These are phyloP conservation scores for Fusarium agapanthi DNA, from an alignment of 2,329 filamentous ascomycete species.

Conservation along the genomic window DNA sequence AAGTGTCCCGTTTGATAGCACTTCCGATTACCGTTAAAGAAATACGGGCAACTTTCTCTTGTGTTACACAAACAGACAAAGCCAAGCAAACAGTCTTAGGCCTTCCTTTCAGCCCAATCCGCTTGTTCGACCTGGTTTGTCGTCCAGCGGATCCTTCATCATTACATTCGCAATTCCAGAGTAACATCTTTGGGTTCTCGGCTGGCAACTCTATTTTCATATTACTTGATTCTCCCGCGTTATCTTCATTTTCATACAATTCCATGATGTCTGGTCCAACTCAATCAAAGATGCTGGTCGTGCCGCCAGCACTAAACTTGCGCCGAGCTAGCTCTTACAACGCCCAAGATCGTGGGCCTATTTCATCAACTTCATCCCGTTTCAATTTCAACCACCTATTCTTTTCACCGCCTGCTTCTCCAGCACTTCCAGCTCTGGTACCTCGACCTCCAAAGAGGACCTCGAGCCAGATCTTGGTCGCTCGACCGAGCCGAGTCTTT, in stretches of 20 bases:
- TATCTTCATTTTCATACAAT: not conserved
- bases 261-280: constrained; percentile 53
- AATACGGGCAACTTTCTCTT: constrained; percentile 11
- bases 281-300: constrained; percentile 61
- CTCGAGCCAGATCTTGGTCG: constrained; percentile 53
- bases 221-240: constrained; percentile 14
- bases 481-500: constrained; percentile 66
- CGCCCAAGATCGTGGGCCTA: constrained; percentile 59
- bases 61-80: constrained; percentile 19
- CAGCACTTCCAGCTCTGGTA: constrained; percentile 73
- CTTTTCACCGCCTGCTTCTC: constrained; percentile 74
- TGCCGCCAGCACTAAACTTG: constrained; percentile 66
- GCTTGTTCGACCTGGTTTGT: constrained; percentile 12
- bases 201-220: constrained; percentile 28
- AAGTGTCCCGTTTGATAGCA: not conserved
- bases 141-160: not conserved
- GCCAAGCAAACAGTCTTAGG: constrained; percentile 18
- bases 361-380: constrained; percentile 68
- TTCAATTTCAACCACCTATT: constrained; percentile 74
- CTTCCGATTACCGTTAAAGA: constrained; percentile 7
- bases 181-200: constrained; percentile 35
- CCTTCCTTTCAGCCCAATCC: constrained; percentile 15
- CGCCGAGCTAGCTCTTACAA: constrained; percentile 67
- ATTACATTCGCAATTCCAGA: not conserved
- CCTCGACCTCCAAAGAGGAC: constrained; percentile 70